Evolutionary conservation across 75 land plant genomes (phyloP).

Genomic region (Pinus taeda): DNA sequence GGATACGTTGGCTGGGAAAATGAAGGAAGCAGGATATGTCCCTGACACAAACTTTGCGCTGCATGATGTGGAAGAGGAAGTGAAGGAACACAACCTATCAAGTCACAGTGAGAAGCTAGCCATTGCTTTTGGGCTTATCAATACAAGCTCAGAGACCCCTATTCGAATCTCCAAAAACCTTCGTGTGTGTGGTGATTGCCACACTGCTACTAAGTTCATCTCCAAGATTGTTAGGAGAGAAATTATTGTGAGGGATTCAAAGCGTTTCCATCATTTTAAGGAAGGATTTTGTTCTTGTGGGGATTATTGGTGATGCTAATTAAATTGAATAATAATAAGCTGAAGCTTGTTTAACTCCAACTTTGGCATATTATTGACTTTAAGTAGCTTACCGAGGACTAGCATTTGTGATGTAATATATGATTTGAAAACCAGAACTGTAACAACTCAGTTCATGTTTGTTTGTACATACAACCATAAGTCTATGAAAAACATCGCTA

Average conservation of each 20-base stretch:
- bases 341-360: too few species aligned
- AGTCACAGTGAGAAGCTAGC: conserved; percentile 24
- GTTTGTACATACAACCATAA: too few species aligned
- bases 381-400: too few species aligned
- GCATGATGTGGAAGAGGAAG: conserved; percentile 9
- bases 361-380: too few species aligned
- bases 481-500: too few species aligned
- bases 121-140: conserved; percentile 22
- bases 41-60: conserved; percentile 2
- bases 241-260: conserved; percentile 26
- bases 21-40: conserved; percentile 8
- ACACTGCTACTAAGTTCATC: conserved; percentile 15
- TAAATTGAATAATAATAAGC: too few species aligned
- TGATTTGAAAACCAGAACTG: too few species aligned
- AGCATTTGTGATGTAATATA: too few species aligned
- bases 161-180: conserved; percentile 13
- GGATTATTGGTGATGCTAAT: conserved; percentile 5
- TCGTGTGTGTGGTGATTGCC: conserved; percentile 17
- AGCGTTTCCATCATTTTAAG: conserved; percentile 9
- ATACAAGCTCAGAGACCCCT: conserved; percentile 2
- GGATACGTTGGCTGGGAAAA: not conserved
- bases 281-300: conserved; percentile 23
- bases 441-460: too few species aligned
- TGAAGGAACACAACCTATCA: not conserved
- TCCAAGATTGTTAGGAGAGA: conserved; percentile 5